Percentiles rank a stretch among this genome's conserved stretches.
Evolutionary conservation across 1,284 basidiomycete species (phyloP).

Genomic region (Naganishia sp.): DNA sequence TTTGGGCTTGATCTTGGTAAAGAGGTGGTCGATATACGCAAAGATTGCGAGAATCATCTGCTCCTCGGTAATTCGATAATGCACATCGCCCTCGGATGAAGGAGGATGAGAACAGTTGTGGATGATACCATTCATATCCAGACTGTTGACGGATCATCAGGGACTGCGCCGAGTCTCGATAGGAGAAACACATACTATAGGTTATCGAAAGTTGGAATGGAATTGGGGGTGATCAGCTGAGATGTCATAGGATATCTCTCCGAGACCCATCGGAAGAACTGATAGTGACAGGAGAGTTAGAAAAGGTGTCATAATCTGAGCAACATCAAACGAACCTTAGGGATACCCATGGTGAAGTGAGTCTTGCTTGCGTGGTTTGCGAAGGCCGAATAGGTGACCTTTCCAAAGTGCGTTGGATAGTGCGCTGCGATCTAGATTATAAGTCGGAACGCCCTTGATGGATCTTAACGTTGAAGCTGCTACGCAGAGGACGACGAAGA

Average conservation of each 20-base stretch:
- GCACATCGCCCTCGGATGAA: slow-evolving; percentile 77
- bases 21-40: slow-evolving; percentile 94
- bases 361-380: background rate
- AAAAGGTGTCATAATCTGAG: background rate
- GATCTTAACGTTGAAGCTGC: background rate
- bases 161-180: slow-evolving; percentile 41
- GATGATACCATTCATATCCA: slow-evolving; percentile 98
- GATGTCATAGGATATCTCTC: slow-evolving; percentile 98
- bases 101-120: slow-evolving; percentile 75
- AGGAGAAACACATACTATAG: slow-evolving; percentile 49
- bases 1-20: slow-evolving; percentile 95
- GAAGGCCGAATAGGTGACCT: no score
- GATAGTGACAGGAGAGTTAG: background rate
- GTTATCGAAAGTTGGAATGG: slow-evolving; percentile 56
- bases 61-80: slow-evolving; percentile 92
- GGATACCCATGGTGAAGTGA: slow-evolving; percentile 22
- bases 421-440: background rate
- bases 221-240: slow-evolving; percentile 94
- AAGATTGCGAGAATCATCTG: slow-evolving; percentile 98
- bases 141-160: slow-evolving; percentile 67
- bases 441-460: background rate
- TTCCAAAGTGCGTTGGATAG: no score
- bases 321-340: slow-evolving; percentile 11
- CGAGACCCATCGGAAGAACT: slow-evolving; percentile 63
- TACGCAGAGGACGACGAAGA: background rate